Evolutionary conservation across 2,329 filamentous ascomycete species (phyloP).

Genomic region (Conoideocrella luteorostrata): DNA sequence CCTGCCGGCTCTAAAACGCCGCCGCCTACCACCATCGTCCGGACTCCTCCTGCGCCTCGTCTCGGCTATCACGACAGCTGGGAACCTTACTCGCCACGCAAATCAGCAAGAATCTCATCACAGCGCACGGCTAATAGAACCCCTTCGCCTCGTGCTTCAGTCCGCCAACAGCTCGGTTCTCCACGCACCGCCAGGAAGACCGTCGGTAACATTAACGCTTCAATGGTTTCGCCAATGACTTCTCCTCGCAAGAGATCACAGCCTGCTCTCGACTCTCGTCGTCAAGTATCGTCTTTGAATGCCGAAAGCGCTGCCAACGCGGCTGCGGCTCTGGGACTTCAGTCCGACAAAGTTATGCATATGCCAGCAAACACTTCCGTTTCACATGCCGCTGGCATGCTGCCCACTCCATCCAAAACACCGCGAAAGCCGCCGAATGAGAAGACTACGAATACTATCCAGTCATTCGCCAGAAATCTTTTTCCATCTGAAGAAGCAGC

Average conservation of each 20-base stretch:
- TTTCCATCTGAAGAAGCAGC: conserved; percentile 54
- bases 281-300: conserved; percentile 40
- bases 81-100: conserved; percentile 66
- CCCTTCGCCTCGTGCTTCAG: conserved; percentile 43
- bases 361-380: conserved; percentile 20
- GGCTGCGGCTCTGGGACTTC: conserved; percentile 34
- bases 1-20: conserved; percentile 39
- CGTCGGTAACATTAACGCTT: conserved; percentile 19
- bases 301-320: conserved; percentile 37
- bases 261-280: conserved; percentile 39
- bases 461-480: conserved; percentile 52
- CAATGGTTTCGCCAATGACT: conserved; percentile 35
- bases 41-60: conserved; percentile 62
- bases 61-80: conserved; percentile 63
- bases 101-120: conserved; percentile 58
- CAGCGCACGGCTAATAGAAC: conserved; percentile 47
- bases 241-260: conserved; percentile 47
- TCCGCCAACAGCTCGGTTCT: conserved; percentile 25
- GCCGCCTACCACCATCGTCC: conserved; percentile 50
- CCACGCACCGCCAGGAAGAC: conserved; percentile 27
- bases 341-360: conserved; percentile 20
- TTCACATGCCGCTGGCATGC: conserved; percentile 44
- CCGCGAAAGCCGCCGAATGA: conserved; percentile 56
- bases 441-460: conserved; percentile 44
- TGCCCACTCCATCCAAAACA: conserved; percentile 75